These are phyloP conservation scores for Endoconidiophora laricicola DNA, from an alignment of 2,329 filamentous ascomycete genomes.

Conservation along the genomic window DNA sequence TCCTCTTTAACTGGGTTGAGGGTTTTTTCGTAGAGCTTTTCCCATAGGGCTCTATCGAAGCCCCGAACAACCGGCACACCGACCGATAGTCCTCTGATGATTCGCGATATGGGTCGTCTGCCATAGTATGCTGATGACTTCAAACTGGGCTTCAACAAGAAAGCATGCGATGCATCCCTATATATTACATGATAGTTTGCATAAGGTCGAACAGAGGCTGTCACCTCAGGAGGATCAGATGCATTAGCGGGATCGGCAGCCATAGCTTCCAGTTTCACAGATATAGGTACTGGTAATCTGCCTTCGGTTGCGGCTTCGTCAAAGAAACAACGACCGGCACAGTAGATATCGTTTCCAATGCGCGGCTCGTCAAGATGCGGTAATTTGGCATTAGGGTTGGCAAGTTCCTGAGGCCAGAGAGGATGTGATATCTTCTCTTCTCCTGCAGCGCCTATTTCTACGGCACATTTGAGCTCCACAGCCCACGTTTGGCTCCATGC, in stretches of 20 bases:
- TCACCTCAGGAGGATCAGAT: conserved; percentile 16
- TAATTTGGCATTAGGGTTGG: conserved; percentile 11
- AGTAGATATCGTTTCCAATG: conserved; percentile 39
- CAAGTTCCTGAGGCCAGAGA: conserved; percentile 48
- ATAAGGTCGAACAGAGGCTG: conserved; percentile 39
- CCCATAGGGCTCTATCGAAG: conserved; percentile 66
- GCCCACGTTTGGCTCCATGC: conserved; percentile 87
- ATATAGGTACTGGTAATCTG: conserved; percentile 15
- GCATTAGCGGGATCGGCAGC: conserved; percentile 17
- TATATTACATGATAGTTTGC: conserved; percentile 73
- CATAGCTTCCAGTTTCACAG: neutral
- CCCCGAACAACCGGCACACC: conserved; percentile 80
- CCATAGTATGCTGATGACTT: conserved; percentile 76
- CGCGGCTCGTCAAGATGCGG: conserved; percentile 19
- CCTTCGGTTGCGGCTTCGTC: conserved; percentile 44
- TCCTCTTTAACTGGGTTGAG: conserved; percentile 19
- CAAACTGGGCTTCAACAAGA: conserved; percentile 70
- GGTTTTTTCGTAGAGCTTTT: conserved; percentile 44
- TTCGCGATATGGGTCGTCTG: conserved; percentile 64
- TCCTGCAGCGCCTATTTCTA: conserved; percentile 75
- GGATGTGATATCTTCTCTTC: conserved; percentile 81
- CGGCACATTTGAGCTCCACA: conserved; percentile 76
- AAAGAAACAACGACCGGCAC: conserved; percentile 40
- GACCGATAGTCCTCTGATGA: conserved; percentile 66
- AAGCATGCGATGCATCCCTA: conserved; percentile 58